These are phyloP conservation scores for Fusarium sambucinum DNA, from an alignment of 2,329 filamentous ascomycete species.

Conservation along the genomic window DNA sequence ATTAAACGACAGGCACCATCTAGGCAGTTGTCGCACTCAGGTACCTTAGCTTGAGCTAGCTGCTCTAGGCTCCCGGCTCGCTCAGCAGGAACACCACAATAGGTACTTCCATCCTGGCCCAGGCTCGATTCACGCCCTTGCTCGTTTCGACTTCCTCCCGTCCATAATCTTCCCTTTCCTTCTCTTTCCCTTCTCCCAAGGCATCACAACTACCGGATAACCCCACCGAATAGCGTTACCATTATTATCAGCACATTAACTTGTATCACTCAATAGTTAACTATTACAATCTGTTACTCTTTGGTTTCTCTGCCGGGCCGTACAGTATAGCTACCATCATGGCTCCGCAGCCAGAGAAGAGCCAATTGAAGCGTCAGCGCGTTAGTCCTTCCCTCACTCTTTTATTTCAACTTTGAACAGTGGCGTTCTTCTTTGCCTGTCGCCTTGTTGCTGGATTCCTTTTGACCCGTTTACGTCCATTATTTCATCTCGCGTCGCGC, in stretches of 20 bases:
- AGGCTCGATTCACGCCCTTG: slow-evolving; percentile 45
- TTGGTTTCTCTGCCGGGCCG: slow-evolving; percentile 42
- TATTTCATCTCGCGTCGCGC: slow-evolving; percentile 24
- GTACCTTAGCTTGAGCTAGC: slow-evolving; percentile 34
- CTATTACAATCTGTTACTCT: slow-evolving; percentile 30
- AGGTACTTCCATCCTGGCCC: slow-evolving; percentile 38
- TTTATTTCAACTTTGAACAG: slow-evolving; percentile 8
- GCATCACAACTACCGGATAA: slow-evolving; percentile 39
- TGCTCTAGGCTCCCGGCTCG: slow-evolving; percentile 40
- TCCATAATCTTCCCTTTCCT: slow-evolving; percentile 25
- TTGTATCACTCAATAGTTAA: slow-evolving; percentile 27
- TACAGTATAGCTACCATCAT: slow-evolving; percentile 55
- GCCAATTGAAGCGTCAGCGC: slow-evolving; percentile 84
- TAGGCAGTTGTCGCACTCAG: slow-evolving; percentile 39
- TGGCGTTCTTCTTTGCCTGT: slow-evolving; percentile 1
- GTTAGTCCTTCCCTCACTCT: slow-evolving; percentile 63
- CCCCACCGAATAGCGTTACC: slow-evolving; percentile 24
- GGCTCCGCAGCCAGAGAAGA: slow-evolving; percentile 77
- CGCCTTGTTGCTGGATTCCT: slow-evolving; percentile 13
- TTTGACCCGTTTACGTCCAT: slow-evolving; percentile 16
- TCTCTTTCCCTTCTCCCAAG: slow-evolving; percentile 26
- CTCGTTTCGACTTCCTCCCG: slow-evolving; percentile 30
- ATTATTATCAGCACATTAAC: slow-evolving; percentile 5
- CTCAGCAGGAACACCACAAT: slow-evolving; percentile 45
- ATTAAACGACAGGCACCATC: slow-evolving; percentile 26